Evolutionary conservation across 2,329 filamentous ascomycete genomes (phyloP).

Genomic region (Xylariaceae sp.): DNA sequence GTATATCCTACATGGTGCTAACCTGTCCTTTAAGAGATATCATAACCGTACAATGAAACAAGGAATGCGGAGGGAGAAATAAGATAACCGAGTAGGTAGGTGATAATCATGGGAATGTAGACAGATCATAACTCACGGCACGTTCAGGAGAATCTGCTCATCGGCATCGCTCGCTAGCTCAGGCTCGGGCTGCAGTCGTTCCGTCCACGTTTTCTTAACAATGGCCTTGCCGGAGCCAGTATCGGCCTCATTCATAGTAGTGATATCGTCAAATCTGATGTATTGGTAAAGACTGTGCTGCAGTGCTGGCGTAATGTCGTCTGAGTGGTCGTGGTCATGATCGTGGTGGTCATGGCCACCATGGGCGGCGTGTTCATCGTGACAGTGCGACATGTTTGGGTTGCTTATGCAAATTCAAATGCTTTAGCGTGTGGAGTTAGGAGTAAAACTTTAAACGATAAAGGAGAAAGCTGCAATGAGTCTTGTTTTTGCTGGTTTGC

Average conservation of each 20-base stretch:
- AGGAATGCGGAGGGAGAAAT: too few relatives aligned
- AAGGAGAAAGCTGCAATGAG: neutral
- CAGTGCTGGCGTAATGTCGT: slow-evolving; percentile 90
- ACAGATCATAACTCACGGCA: slow-evolving; percentile 70
- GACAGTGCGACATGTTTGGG: slow-evolving; percentile 51
- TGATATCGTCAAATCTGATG: slow-evolving; percentile 86
- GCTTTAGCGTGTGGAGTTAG: neutral
- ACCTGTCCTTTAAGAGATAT: too few relatives aligned
- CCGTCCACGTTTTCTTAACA: slow-evolving; percentile 88
- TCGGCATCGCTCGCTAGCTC: slow-evolving; percentile 87
- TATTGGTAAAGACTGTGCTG: slow-evolving; percentile 91
- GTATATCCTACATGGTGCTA: too few relatives aligned
- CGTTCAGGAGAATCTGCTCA: slow-evolving; percentile 89
- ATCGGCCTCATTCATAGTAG: slow-evolving; percentile 80
- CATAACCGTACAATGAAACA: too few relatives aligned
- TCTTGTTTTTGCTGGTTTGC: too few relatives aligned
- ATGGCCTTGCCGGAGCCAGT: slow-evolving; percentile 73
- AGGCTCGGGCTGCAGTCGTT: slow-evolving; percentile 73
- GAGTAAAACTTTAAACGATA: neutral
- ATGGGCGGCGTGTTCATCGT: slow-evolving; percentile 57
- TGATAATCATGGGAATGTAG: neutral
- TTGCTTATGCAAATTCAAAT: neutral
- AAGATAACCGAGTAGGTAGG: neutral
- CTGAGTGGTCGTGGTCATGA: slow-evolving; percentile 80
- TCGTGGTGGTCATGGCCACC: slow-evolving; percentile 55